phyloP scores from a whole-genome alignment of 768 basidiomycete species.

The Ramaria sp. region DNA sequence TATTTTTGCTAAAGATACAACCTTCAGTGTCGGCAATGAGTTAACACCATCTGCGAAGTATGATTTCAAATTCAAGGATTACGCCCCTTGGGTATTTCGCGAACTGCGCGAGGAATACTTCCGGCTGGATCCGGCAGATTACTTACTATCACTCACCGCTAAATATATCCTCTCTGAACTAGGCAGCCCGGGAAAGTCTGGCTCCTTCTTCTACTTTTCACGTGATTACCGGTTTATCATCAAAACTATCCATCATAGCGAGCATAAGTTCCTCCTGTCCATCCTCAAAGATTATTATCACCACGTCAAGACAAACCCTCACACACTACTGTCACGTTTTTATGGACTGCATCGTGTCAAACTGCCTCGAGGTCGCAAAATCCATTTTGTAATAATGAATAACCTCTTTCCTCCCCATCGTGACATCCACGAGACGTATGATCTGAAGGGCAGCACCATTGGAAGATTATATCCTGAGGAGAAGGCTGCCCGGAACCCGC shows the following conservation, averaged over 20 bases:
- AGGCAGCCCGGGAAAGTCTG: conserved; percentile 96
- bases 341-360: conserved; percentile 98
- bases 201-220: conserved; percentile 98
- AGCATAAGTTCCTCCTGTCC: conserved; percentile 85
- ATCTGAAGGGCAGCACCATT: conserved; percentile 90
- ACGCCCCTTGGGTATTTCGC: conserved; percentile 96
- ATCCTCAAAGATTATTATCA: conserved; percentile 78
- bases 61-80: conserved; percentile 99
- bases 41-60: conserved; percentile 96
- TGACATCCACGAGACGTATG: conserved; percentile 96
- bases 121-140: conserved; percentile 93
- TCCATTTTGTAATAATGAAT: conserved; percentile 99
- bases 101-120: conserved; percentile 91
- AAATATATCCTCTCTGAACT: conserved; percentile 98
- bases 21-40: conserved; percentile 82
- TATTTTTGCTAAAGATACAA: conserved; percentile 5
- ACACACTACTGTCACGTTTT: conserved; percentile 87
- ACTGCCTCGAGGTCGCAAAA: conserved; percentile 85
- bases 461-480: conserved; percentile 84
- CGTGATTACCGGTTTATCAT: conserved; percentile 99
- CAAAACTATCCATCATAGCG: conserved; percentile 92
- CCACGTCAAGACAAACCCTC: conserved; percentile 84
- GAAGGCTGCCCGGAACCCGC: conserved; percentile 61
- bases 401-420: conserved; percentile 97
- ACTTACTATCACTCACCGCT: conserved; percentile 89